Base-by-base conservation (phyloP, 2,329 filamentous ascomycete species). In the Didymella keratinophila region DNA sequence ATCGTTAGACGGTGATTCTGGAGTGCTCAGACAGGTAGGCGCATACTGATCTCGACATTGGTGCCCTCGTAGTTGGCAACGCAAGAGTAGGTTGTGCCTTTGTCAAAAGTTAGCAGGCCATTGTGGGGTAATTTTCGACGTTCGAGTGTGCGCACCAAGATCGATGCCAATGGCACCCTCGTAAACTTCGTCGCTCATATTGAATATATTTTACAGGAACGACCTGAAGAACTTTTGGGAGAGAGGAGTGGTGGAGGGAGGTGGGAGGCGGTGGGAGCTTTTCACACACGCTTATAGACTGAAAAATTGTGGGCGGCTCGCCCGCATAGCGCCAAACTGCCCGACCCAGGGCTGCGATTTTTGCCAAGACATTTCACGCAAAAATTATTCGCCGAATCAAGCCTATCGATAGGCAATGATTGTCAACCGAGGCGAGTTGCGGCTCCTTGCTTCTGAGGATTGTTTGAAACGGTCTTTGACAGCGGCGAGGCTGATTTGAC, bases 151-250 rank as follows among this genome's bases (percentile, higher is more conserved):
- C 70, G 77, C 85, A 96, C 94, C 95, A 85, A 99, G 88, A 89
- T 99, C 95, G 86, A 99, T 99, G 89, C 95, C 95, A 85, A 98
- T 92, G 88, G 95, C 95, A 91, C 95, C 95, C 81, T 99, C 95
- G 83, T 98, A 99, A 77, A 96, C 89, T 89, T 97, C 94, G 82
- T 97, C 93, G 81, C 92, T 89, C 94, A 97, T 97, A 79, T 83
- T 92, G 78, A 63, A 58, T 70, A 76, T 72, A 44, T 70, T 62
- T 71, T 64, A 56, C 69, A 68, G 61, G 64, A 65, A 66, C 67
- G 63, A 69, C 67, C 67, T 66, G 65, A 63, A 67, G 66, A 62
- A 65, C 61, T 71, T 63, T 63, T 65, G 65, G 58, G 63, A 63
- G 61, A 68, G 64, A 66, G 65, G 68, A 70, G 69, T 68, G 60